These are phyloP conservation scores for Linum trigynum DNA, from an alignment of 345 rosid species.

Conservation along the genomic window DNA sequence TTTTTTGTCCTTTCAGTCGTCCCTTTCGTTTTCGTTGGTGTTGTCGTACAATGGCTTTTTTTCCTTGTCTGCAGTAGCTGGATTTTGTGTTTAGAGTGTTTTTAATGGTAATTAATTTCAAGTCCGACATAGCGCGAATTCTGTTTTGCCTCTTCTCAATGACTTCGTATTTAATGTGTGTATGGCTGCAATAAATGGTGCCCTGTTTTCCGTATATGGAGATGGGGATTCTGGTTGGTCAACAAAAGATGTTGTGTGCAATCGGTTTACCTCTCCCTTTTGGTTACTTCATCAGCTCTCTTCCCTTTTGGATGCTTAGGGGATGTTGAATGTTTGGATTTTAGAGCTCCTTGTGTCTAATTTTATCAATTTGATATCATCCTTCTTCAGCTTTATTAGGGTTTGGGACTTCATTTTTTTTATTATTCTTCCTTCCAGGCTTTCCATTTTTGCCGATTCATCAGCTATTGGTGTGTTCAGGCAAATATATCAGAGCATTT, in stretches of 20 bases:
- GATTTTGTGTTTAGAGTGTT: slow-evolving; percentile 10
- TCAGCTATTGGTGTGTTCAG: too few relatives aligned
- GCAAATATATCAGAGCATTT: too few relatives aligned
- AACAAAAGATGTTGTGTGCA: slow-evolving; percentile 4
- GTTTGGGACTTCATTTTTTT: background rate
- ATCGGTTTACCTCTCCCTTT: background rate
- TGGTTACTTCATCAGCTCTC: background rate
- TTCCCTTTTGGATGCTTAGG: background rate
- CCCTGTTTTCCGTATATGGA: slow-evolving; percentile 7
- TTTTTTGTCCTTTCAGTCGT: background rate
- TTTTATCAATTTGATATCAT: background rate
- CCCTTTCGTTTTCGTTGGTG: background rate
- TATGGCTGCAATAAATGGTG: slow-evolving; percentile 11
- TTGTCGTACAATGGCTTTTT: background rate
- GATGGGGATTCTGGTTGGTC: background rate
- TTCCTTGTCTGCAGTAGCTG: background rate
- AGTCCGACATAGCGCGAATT: background rate
- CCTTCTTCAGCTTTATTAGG: background rate
- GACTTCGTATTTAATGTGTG: slow-evolving; percentile 7
- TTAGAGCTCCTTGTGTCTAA: background rate
- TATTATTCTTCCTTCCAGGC: too few relatives aligned
- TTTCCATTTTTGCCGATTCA: too few relatives aligned
- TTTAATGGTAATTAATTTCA: background rate
- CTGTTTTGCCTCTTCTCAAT: background rate
- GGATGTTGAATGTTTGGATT: background rate